Evolutionary conservation across 345 rosid genomes (phyloP).

Genomic region (Luvunga scandens): DNA sequence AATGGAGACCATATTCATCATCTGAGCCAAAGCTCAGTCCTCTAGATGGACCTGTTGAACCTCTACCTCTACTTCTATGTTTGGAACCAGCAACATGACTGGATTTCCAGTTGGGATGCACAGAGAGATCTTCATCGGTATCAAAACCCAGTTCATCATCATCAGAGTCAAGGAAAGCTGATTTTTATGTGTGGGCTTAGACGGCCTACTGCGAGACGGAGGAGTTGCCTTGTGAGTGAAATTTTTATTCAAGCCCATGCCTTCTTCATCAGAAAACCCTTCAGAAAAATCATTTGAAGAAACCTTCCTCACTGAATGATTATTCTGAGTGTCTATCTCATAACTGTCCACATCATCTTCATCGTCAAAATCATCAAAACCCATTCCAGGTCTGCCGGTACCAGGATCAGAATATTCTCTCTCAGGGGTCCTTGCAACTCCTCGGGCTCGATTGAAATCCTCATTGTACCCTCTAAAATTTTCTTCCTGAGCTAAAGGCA

Average conservation of each 20-base stretch:
- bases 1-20: conserved; percentile 50
- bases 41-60: conserved; percentile 35
- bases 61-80: conserved; percentile 28
- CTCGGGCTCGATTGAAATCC: conserved; percentile 28
- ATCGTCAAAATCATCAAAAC: conserved; percentile 93
- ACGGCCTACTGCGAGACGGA: conserved; percentile 21
- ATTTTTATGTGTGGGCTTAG: conserved; percentile 28
- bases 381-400: conserved; percentile 40
- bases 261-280: conserved; percentile 43
- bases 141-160: conserved; percentile 50
- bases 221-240: conserved; percentile 26
- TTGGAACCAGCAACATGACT: conserved; percentile 61
- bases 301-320: conserved; percentile 32
- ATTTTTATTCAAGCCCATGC: conserved; percentile 19
- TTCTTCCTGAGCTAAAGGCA: conserved; percentile 26
- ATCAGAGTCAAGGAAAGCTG: conserved; percentile 38
- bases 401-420: conserved; percentile 45
- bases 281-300: conserved; percentile 43
- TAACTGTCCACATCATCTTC: conserved; percentile 91
- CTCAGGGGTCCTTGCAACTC: conserved; percentile 23
- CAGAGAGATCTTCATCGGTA: conserved; percentile 58
- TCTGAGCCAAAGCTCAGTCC: conserved; percentile 69
- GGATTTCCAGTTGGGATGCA: conserved; percentile 64
- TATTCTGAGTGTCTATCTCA: conserved; percentile 59
- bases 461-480: conserved; percentile 40